Evolutionary conservation across 176 grass and related monocot genomes (phyloP), one percentile per base, ranked within the genome.

Genomic region (Pontederia paniculata): DNA sequence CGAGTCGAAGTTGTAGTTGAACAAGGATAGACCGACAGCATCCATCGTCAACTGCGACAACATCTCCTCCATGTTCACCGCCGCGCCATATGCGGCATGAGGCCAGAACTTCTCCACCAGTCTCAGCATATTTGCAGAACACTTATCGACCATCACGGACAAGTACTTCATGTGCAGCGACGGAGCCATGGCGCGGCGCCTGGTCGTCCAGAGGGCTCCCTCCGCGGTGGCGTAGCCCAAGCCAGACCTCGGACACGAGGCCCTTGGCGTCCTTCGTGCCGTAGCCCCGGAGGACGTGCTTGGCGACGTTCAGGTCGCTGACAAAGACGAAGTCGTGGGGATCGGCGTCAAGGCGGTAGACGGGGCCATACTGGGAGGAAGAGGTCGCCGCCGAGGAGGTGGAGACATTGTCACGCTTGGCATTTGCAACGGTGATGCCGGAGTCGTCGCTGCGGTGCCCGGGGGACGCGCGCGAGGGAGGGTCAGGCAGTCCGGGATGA

Each of bases 1-100:
- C 19, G 91, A 89, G 59, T 96, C 91, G 72, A 96, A 96, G 76
- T 96, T 89, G 76, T 89, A 89, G 77, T 96, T 96, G 85, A 96
- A 96, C 68, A 96, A 74, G 55, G 91, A 96, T 60, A 96, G 63
- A 23, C 91, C 91, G 70, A 96, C 89, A 64, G 79, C 91, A 69
- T 96, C 91, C 58, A 96, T 66, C 50, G 86, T 96, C 73, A 96
- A 70, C 58, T 96, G 91, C 68, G 91, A 96, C 70, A 96, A 89
- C 49, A 77, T 89, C 8, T 59, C 79, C 59, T 96, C 91, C 91
- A 96, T 96, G 80, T 96, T 96, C 61, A 89, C 91, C 70, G 82
- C 51, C 48, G 80, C 57, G 42, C 91, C 83, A 47, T 74, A 77
- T 23, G 19, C 70, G 74, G 77, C 77, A 78, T 78, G 79, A 8